Evolutionary conservation across 2,329 filamentous ascomycete genomes (phyloP).

Genomic region (Aspergillus latus): DNA sequence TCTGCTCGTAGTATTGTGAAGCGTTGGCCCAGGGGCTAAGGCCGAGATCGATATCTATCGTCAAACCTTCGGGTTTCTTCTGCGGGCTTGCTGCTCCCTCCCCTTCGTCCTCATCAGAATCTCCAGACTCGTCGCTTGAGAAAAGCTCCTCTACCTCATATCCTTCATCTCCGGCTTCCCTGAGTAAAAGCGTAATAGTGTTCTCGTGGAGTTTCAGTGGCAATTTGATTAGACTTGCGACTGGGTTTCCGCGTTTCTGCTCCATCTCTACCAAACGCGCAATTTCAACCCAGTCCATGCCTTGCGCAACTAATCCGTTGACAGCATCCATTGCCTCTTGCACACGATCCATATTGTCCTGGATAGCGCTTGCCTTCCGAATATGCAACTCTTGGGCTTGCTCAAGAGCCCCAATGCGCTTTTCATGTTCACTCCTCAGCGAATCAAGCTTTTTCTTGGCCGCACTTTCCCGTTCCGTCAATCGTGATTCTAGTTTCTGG

Average conservation of each 20-base stretch:
- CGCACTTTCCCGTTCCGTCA: conserved; percentile 76
- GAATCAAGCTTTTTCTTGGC: conserved; percentile 83
- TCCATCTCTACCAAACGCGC: conserved; percentile 84
- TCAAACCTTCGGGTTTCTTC: conserved; percentile 49
- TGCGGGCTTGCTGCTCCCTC: conserved; percentile 26
- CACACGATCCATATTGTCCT: conserved; percentile 85
- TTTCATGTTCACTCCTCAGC: conserved; percentile 79
- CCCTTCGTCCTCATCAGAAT: conserved; percentile 36
- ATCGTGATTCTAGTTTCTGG: conserved; percentile 80
- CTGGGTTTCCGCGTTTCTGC: conserved; percentile 74
- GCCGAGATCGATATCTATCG: conserved; percentile 80
- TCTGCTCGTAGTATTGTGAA: conserved; percentile 87
- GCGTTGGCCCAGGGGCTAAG: conserved; percentile 87
- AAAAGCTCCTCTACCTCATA: conserved; percentile 64
- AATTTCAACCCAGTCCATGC: conserved; percentile 97
- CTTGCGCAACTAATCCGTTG: conserved; percentile 85
- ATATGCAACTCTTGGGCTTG: conserved; percentile 78
- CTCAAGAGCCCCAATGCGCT: conserved; percentile 79
- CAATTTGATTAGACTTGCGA: conserved; percentile 81
- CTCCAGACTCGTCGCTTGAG: conserved; percentile 61
- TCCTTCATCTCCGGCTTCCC: conserved; percentile 66
- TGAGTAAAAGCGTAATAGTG: conserved; percentile 74
- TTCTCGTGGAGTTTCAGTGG: conserved; percentile 91
- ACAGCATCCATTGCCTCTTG: conserved; percentile 91
- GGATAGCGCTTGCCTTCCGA: conserved; percentile 84